Evolutionary conservation across 169 alveolate genomes (phyloP), one percentile per base, ranked within the genome.

Genomic region (Cystoisospora suis): DNA sequence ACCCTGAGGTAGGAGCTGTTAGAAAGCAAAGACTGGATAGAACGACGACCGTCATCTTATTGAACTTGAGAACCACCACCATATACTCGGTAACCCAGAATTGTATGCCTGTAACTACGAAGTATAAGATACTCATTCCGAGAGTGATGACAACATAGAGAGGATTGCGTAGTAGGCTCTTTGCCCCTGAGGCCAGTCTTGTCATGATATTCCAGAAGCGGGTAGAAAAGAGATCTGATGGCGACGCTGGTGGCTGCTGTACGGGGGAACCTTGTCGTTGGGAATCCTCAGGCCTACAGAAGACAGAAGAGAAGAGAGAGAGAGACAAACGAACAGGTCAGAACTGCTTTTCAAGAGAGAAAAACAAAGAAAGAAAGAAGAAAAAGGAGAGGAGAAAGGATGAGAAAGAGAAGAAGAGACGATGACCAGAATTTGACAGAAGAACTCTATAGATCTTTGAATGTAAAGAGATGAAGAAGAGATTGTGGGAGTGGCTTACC

Each of bases 1-100:
- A 89, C 93, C 93, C 98, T 0, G 94, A 77, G 42, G 96, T 92
- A 0, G 98, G 98, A 3, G 98, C 97, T 23, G 98, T 96, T 9
- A 95, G 88, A 80, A 95, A 95, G 65, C 94, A 92, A 65, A 92
- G 81, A 1, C 96, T 94, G 89, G 95, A 94, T 40, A 95, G 93
- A 3, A 96, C 91, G 58, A 95, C 96, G 47, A 95, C 97, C 36
- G 93, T 58, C 75, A 96, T 93, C 23, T 96, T 95, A 42, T 91
- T 91, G 72, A 94, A 93, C 46, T 95, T 88, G 65, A 96, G 93
- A 32, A 95, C 95, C 47, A 90, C 97, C 59, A 95, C 91, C 90
- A 96, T 89, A 79, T 94, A 94, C 92, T 95, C 96, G 5, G 98
- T 97, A 75, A 96, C 95, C 98, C 98, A 97, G 91, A 94, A 97